Percentiles rank a stretch among this genome's conserved stretches.
Conservation (phyloP, 495 filamentous ascomycete genomes). For the Geoglossum glabrum region DNA sequence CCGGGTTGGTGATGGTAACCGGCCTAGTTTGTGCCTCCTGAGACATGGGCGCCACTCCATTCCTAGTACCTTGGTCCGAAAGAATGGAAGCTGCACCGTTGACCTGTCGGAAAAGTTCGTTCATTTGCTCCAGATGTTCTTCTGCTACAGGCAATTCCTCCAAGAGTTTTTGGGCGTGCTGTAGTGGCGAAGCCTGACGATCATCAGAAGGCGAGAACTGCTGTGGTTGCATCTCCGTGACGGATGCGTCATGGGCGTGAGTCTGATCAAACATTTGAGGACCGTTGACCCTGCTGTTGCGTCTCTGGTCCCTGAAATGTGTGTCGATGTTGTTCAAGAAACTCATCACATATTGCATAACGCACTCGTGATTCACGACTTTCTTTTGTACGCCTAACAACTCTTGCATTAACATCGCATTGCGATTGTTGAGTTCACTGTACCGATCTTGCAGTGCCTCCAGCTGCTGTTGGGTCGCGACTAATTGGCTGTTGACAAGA, state of each 20-base stretch:
- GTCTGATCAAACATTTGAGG: slow-evolving; percentile 1
- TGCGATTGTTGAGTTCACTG: slow-evolving; percentile 65
- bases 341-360: slow-evolving; percentile 55
- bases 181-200: slow-evolving; percentile 60
- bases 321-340: slow-evolving; percentile 47
- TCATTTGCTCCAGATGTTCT: slow-evolving; percentile 52
- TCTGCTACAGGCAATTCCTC: slow-evolving; percentile 57
- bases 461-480: slow-evolving; percentile 81
- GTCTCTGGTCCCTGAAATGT: slow-evolving; percentile 26
- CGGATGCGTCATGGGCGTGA: slow-evolving; percentile 3
- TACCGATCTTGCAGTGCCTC: slow-evolving; percentile 70
- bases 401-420: slow-evolving; percentile 73
- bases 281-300: slow-evolving; percentile 18
- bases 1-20: slow-evolving; percentile 28
- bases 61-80: slow-evolving; percentile 11
- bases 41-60: background rate
- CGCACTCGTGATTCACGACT: slow-evolving; percentile 61
- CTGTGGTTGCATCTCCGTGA: slow-evolving; percentile 12
- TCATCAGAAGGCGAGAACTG: slow-evolving; percentile 34
- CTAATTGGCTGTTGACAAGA: slow-evolving; percentile 65
- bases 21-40: slow-evolving; percentile 18
- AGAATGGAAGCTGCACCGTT: slow-evolving; percentile 23
- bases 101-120: slow-evolving; percentile 44
- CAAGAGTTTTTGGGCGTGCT: slow-evolving; percentile 77
- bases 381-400: slow-evolving; percentile 75